Percentiles rank a stretch among this genome's conserved stretches.
Conservation (phyloP, 2,329 filamentous ascomycete genomes). For the Fragosphaeria purpurea region DNA sequence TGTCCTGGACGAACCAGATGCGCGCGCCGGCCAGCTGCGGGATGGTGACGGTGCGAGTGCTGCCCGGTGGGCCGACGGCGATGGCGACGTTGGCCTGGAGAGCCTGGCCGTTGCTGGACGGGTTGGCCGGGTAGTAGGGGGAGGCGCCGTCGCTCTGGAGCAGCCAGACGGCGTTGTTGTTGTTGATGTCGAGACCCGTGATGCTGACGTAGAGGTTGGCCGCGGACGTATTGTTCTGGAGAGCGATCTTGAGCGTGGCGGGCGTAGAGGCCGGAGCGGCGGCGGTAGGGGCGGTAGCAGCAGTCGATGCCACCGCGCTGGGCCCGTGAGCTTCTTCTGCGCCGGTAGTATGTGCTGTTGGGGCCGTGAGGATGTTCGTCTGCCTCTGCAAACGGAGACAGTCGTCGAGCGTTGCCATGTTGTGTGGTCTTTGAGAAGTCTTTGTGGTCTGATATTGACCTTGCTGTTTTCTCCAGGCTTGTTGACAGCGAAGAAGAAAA, state of each 20-base stretch:
- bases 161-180: constrained; percentile 49
- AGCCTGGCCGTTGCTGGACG: constrained; percentile 36
- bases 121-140: constrained; percentile 54
- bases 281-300: not conserved
- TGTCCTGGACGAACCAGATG: constrained; percentile 59
- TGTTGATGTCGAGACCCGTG: constrained; percentile 54
- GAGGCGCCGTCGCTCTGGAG: constrained; percentile 56
- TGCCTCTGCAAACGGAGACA: constrained; percentile 16
- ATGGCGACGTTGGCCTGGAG: constrained; percentile 53
- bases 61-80: constrained; percentile 49
- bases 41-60: constrained; percentile 50
- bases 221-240: constrained; percentile 57
- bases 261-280: not conserved
- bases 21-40: constrained; percentile 61
- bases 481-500: too few species aligned
- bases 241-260: constrained; percentile 45
- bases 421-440: not conserved
- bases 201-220: constrained; percentile 57
- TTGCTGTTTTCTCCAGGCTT: not conserved
- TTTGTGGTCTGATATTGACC: not conserved
- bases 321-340: too few species aligned
- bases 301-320: not conserved
- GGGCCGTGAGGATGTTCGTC: constrained; percentile 16
- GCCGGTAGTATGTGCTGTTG: not conserved
- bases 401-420: constrained; percentile 20